Evolutionary conservation across 495 filamentous ascomycete species (phyloP), one percentile per base, ranked within the genome.

Genomic region (Penicillium riverlandense): DNA sequence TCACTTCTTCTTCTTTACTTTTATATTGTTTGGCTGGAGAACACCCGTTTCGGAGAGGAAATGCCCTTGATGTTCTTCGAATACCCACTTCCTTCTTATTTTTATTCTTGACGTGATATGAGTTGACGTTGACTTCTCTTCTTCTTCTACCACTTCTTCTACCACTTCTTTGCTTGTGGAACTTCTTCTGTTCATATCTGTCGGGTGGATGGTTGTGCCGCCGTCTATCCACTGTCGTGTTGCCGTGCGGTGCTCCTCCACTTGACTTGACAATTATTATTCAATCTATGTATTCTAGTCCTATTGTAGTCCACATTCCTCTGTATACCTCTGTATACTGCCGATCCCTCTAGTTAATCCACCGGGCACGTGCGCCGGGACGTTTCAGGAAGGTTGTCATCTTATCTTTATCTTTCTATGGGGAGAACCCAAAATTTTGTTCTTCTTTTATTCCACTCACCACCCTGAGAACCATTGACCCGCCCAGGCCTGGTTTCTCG

Each of bases 1-100:
- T 48, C n/a, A n/a, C 48, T 49, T 41, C 44, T 53, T 45, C 32
- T 47, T 12, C 42, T 51, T 52, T 43, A 37, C 58, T 28, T 35
- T 57, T 43, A 53, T 62, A 48, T 49, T 48, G 43, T 50, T 50
- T 55, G 28, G 51, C 49, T 57, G 50, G 44, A 52, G 58, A 57
- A 44, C 41, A 3, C 22, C 43, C 41, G 28, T 40, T 45, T 53
- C 27, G 43, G 44, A 52, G 49, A 56, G 49, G 54, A 58, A 50
- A 55, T 48, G 54, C 54, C 42, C 50, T 61, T 22, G 50, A 60
- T 43, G 53, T 41, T 38, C 43, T 58, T 62, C 49, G 54, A 65
- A 69, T 65, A 66, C 61, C 63, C 61, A 58, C 38, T 47, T 57
- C 48, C 45, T 47, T 40, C 51, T 45, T 47, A 50, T 32, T 43